These are phyloP conservation scores for Cenchrus purpureus DNA, from an alignment of 176 grass and related monocot species.

Conservation along the genomic window DNA sequence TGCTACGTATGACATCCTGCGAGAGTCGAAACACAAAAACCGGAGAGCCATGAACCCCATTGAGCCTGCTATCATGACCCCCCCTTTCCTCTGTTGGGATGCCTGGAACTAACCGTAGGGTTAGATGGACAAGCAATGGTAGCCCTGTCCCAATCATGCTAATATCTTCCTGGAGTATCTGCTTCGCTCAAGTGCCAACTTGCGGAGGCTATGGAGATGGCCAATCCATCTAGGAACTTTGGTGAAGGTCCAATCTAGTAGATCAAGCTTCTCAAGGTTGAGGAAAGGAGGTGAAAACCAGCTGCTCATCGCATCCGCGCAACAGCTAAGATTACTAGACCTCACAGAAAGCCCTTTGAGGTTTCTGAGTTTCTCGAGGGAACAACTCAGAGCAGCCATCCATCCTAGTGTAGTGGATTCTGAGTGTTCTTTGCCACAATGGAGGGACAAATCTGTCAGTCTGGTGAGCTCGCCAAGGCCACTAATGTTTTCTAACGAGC, in stretches of 20 bases:
- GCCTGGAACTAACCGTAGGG: background rate
- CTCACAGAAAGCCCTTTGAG: background rate
- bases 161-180: background rate
- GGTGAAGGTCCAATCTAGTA: background rate
- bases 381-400: background rate
- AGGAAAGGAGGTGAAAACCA: background rate
- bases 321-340: background rate
- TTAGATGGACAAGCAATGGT: background rate
- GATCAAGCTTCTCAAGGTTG: background rate
- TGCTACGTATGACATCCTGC: background rate
- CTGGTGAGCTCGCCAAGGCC: background rate
- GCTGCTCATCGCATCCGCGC: background rate
- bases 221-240: conserved; percentile 11
- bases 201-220: background rate
- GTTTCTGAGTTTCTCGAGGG: background rate
- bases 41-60: background rate
- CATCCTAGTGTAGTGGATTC: background rate
- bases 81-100: background rate
- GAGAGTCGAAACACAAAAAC: background rate
- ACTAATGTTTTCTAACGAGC: background rate
- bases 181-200: background rate
- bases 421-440: background rate
- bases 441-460: background rate
- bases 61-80: background rate
- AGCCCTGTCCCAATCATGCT: background rate